Base-by-base conservation (phyloP, 2,329 filamentous ascomycete genomes). In the Epichloe festucae region DNA sequence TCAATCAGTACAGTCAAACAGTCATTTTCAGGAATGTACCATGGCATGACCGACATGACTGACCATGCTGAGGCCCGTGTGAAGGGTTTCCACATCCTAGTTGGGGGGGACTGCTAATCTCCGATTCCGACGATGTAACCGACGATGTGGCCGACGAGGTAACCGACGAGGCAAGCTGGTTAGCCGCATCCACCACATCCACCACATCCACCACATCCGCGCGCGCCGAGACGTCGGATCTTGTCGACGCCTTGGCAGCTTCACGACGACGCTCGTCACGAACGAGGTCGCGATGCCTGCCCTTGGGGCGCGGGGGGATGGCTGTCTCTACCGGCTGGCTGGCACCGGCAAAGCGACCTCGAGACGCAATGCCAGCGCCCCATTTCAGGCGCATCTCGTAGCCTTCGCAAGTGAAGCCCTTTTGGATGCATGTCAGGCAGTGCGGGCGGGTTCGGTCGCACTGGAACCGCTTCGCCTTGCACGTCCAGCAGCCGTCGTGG, bases 361-460 rank as follows among this genome's bases (percentile, higher is more conserved):
- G 34, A n/a, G 42, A 50, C 10, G 49, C 49, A 21, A 50, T 50
- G 19, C 49, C 42, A 21, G 49, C 46, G 42, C 42, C 49, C 49
- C 41, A 50, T 50, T 50, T 50, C 49, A 50, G 36, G 42, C 49
- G 49, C 49, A 50, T 46, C 35, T 50, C 42, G n/a, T 50, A 50
- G 34, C 49, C 41, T 14, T 46, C 49, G 36, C 49, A 45, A 15
- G 23, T 23, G 35, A 50, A 50, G 14, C 49, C 49, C 35, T 46
- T 49, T 31, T 49, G 48, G 12, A 31, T 43, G n/a, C 48, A 49
- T 19, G 17, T 49, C 17, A 49, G 42, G 42, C 49, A 45, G 36
- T 50, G 41, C 5, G 42, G 42, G 21, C 49, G 42, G 42, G 49
- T 46, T 40, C 42, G 49, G 41, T 50, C 48, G 21, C 49, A 50